phyloP scores from a whole-genome alignment of 2,329 filamentous ascomycete genomes.

The Elsinoe arachidis region DNA sequence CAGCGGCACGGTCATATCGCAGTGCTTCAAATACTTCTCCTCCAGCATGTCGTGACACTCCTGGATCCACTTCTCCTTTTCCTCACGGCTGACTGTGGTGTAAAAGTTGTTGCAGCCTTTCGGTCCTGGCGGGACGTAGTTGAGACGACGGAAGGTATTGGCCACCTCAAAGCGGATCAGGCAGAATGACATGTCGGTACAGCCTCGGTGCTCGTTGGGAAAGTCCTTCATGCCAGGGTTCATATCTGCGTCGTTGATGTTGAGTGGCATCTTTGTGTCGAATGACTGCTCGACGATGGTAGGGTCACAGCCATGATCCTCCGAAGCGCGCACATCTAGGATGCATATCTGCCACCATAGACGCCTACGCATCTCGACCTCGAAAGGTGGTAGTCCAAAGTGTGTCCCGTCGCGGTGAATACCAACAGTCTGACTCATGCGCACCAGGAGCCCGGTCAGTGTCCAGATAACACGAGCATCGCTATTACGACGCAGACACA shows the following conservation, averaged over 20 bases:
- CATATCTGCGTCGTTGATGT: constrained; percentile 48
- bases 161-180: constrained; percentile 47
- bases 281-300: constrained; percentile 50
- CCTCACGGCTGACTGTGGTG: constrained; percentile 35
- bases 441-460: constrained; percentile 48
- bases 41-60: constrained; percentile 41
- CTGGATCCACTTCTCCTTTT: constrained; percentile 44
- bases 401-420: constrained; percentile 51
- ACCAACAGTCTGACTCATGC: constrained; percentile 52
- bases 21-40: constrained; percentile 41
- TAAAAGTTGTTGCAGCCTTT: constrained; percentile 36
- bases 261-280: constrained; percentile 52
- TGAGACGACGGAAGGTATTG: constrained; percentile 38
- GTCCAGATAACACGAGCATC: constrained; percentile 49
- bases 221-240: constrained; percentile 41
- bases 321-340: constrained; percentile 51
- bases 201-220: constrained; percentile 41
- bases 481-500: constrained; percentile 45
- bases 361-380: constrained; percentile 45
- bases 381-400: constrained; percentile 49
- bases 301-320: constrained; percentile 56
- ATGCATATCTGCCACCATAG: constrained; percentile 41
- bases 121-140: constrained; percentile 36
- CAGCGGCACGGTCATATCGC: constrained; percentile 49
- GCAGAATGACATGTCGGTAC: constrained; percentile 51